These are phyloP conservation scores for Trichoderma sp. DNA, from an alignment of 2,329 filamentous ascomycete genomes.

Conservation along the genomic window DNA sequence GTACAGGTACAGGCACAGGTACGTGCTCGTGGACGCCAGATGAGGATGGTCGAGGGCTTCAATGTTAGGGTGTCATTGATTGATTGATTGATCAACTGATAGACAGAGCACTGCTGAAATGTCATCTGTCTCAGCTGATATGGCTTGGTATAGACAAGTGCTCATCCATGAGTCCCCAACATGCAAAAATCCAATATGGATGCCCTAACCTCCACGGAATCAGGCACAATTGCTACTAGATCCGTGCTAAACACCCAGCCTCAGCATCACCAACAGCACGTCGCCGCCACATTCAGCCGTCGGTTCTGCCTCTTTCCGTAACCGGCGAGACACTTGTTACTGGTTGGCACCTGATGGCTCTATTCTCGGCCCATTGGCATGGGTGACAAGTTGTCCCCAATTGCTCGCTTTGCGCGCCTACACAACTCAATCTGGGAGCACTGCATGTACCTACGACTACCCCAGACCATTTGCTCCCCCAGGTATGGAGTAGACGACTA, in stretches of 20 bases:
- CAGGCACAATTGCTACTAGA: slow-evolving; percentile 6
- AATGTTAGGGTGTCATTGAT: too few species aligned
- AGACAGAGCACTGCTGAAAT: too few species aligned
- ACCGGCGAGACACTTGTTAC: background rate
- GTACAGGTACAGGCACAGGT: background rate
- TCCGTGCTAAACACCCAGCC: slow-evolving; percentile 3
- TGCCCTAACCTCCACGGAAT: background rate
- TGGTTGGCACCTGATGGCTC: background rate
- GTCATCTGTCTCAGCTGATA: too few species aligned
- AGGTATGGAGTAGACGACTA: too few species aligned
- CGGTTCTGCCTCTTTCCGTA: slow-evolving; percentile 4
- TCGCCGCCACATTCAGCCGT: slow-evolving; percentile 11
- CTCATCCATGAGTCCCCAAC: background rate
- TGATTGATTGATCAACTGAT: too few species aligned
- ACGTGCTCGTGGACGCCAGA: background rate
- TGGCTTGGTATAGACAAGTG: too few species aligned
- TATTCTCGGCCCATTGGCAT: slow-evolving; percentile 7
- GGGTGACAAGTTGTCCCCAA: background rate
- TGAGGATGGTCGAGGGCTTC: background rate
- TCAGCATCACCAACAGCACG: slow-evolving; percentile 1
- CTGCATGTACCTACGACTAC: slow-evolving; percentile 1
- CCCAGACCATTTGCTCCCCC: background rate
- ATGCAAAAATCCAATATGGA: background rate
- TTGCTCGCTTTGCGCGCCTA: slow-evolving; percentile 22
- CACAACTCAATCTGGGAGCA: background rate